Evolutionary conservation across 106 monocot species (phyloP).

Genomic region (Acorus calamus): DNA sequence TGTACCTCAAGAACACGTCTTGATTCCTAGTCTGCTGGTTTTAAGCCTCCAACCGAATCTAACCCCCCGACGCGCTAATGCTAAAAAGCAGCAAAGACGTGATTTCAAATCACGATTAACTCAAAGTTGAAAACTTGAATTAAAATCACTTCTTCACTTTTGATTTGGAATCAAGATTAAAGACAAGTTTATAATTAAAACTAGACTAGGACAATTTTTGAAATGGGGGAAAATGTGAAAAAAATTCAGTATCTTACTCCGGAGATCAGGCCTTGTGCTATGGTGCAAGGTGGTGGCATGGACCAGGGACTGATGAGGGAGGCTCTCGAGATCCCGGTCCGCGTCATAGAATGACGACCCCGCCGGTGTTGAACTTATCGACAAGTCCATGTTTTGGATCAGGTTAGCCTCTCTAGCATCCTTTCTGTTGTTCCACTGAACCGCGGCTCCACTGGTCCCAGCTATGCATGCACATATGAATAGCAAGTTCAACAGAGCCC

Average conservation of each 20-base stretch:
- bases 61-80: too few relatives aligned
- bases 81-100: too few relatives aligned
- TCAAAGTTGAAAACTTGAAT: conserved; percentile 47
- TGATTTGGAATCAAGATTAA: too few relatives aligned
- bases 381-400: conserved; percentile 7
- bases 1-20: too few relatives aligned
- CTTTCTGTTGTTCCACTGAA: conserved; percentile 39
- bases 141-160: too few relatives aligned
- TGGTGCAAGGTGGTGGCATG: too few relatives aligned
- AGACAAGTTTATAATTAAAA: too few relatives aligned
- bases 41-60: too few relatives aligned
- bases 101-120: background rate
- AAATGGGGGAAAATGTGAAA: conserved; percentile 22
- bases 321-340: conserved; percentile 48
- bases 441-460: conserved; percentile 9
- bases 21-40: too few relatives aligned
- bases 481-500: conserved; percentile 35
- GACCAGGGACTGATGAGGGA: conserved; percentile 3
- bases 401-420: conserved; percentile 14
- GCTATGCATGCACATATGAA: conserved; percentile 33
- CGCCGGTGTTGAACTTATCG: conserved; percentile 17
- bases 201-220: conserved; percentile 8
- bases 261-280: too few relatives aligned
- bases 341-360: conserved; percentile 15
- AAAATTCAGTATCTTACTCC: background rate